Base-by-base conservation (phyloP, 441 rosid species). In the Macaranga tanarius region DNA sequence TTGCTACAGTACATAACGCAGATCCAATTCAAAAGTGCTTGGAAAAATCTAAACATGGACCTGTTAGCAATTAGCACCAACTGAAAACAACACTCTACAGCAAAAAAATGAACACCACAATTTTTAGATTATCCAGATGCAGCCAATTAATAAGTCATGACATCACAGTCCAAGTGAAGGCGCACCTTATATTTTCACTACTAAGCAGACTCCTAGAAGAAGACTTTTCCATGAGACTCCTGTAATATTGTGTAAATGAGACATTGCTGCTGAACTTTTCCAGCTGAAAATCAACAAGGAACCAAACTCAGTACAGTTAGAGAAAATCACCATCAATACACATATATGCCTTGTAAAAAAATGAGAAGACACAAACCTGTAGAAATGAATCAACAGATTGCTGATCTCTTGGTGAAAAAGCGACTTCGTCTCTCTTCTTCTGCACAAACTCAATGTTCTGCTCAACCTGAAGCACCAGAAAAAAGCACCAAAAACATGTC, bases 381-480 rank as follows among this genome's bases (percentile, higher is more conserved):
- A 89, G 85, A 83, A 92, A 95, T 47, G 88, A 74, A 65, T 89
- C 98, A 50, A 77, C 85, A 40, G 86, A 72, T 81, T 90, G 87
- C 71, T 87, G 89, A 84, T 95, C 95, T 73, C 81, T 91, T 16
- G 99, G 98, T 26, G 97, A 95, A 79, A 88, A 95, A 56, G 94
- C 81, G 65, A 84, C 92, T 34, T 90, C 98, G 23, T 93, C 98
- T 85, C 99, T 89, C 79, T 85, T 91, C 88, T 81, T 86, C 70
- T 77, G 84, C 77, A 95, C 89, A 83, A 82, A 90, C 71, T 89
- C 92, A 47, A 88, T 68, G 64, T 95, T 90, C 81, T 81, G 77
- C 83, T 91, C 97, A 71, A 91, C 96, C 98, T 95, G 71, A 34
- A 67, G 58, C 48, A 68, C 11, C 73, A 72, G 45, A 62, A 65